These are phyloP conservation scores for Erythrobasidium hasegawianum DNA, from an alignment of 1,284 basidiomycete genomes.

Conservation along the genomic window DNA sequence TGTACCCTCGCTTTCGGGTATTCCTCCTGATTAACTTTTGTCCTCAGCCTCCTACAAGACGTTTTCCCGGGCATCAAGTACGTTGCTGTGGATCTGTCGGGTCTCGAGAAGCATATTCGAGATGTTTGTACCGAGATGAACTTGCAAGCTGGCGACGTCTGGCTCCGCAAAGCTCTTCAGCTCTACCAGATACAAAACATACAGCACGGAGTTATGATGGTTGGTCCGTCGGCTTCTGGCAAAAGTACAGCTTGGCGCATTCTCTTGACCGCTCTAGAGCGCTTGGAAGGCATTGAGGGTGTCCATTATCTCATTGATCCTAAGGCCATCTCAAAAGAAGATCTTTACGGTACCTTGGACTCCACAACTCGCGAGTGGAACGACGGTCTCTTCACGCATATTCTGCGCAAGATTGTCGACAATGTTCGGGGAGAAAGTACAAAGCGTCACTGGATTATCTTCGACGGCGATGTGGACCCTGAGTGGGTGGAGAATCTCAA, in stretches of 20 bases:
- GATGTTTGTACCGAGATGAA: slow-evolving; percentile 83
- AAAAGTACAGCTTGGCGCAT: slow-evolving; percentile 98
- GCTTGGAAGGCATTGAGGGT: slow-evolving; percentile 86
- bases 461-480: slow-evolving; percentile 98
- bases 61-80: slow-evolving; percentile 97
- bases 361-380: slow-evolving; percentile 99
- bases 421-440: slow-evolving; percentile 95
- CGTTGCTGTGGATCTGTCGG: slow-evolving; percentile 78
- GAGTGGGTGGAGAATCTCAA: slow-evolving; percentile 99
- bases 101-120: slow-evolving; percentile 75
- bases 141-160: slow-evolving; percentile 77
- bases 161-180: slow-evolving; percentile 94
- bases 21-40: background rate
- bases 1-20: no score
- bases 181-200: slow-evolving; percentile 99
- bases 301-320: slow-evolving; percentile 97
- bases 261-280: slow-evolving; percentile 81
- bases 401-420: slow-evolving; percentile 95
- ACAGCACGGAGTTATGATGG: slow-evolving; percentile 99
- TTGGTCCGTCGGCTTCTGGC: slow-evolving; percentile 92
- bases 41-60: slow-evolving; percentile 78
- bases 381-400: slow-evolving; percentile 96
- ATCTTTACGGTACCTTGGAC: slow-evolving; percentile 94
- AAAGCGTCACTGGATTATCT: slow-evolving; percentile 99
- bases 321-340: slow-evolving; percentile 98